These are phyloP conservation scores for Clitopilus hobsonii DNA, from an alignment of 768 basidiomycete species.

Conservation along the genomic window DNA sequence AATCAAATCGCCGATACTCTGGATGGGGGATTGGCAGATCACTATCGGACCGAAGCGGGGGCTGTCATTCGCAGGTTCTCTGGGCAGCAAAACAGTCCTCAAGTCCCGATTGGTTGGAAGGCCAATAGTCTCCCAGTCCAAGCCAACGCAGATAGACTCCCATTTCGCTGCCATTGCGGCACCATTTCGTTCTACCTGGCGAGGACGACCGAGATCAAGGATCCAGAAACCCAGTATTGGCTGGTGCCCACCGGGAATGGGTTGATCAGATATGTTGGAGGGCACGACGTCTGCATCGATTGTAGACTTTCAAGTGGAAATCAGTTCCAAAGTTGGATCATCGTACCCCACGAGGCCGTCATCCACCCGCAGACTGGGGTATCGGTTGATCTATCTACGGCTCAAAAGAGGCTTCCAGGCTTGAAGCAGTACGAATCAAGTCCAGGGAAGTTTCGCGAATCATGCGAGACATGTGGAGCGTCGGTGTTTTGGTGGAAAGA, in stretches of 20 bases:
- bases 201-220: constrained; percentile 19
- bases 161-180: constrained; percentile 22
- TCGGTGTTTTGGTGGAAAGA: constrained; percentile 22
- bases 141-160: constrained; percentile 7
- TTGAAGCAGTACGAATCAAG: constrained; percentile 25
- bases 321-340: constrained; percentile 24
- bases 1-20: constrained; percentile 21
- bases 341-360: constrained; percentile 21
- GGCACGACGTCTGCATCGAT: constrained; percentile 22
- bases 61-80: constrained; percentile 15
- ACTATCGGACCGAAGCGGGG: constrained; percentile 13
- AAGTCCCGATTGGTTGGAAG: constrained; percentile 19
- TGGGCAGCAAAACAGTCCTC: constrained; percentile 10
- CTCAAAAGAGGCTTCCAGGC: constrained; percentile 10
- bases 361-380: constrained; percentile 8
- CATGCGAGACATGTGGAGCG: constrained; percentile 24
- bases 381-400: constrained; percentile 12
- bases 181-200: constrained; percentile 18
- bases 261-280: constrained; percentile 22
- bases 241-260: constrained; percentile 8
- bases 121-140: not conserved
- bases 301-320: constrained; percentile 23
- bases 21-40: constrained; percentile 27
- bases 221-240: constrained; percentile 24
- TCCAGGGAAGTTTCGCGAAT: constrained; percentile 20